A percentile compares a stretch with the other conserved stretches of the same genome.
Evolutionary conservation across 345 rosid species (phyloP).

Genomic region (Mangifera indica): DNA sequence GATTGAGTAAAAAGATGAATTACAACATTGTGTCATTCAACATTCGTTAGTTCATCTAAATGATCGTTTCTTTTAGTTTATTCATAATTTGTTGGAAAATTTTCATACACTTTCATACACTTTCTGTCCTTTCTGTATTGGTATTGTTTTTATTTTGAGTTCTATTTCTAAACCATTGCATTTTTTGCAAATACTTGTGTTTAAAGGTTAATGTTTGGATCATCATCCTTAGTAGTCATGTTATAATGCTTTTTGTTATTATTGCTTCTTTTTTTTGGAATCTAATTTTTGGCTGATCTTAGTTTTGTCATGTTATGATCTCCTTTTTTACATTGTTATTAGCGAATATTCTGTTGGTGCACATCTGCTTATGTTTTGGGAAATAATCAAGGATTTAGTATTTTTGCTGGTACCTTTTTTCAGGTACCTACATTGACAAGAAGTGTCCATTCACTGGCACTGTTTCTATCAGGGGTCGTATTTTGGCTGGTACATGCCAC

Average conservation of each 20-base stretch:
- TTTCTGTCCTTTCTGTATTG: no score
- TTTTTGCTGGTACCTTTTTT: neutral
- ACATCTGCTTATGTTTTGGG: neutral
- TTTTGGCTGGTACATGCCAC: constrained; percentile 90
- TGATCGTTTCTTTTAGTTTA: no score
- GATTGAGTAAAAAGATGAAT: neutral
- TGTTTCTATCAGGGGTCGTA: constrained; percentile 91
- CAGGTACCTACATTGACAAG: constrained; percentile 81
- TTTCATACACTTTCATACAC: no score
- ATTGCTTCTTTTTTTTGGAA: neutral
- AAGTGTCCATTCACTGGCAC: constrained; percentile 90
- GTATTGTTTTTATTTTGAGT: no score
- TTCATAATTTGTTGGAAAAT: no score
- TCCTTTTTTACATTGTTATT: neutral
- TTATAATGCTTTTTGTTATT: neutral
- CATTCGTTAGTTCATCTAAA: neutral
- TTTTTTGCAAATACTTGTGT: no score
- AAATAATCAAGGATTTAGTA: neutral
- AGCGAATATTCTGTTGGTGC: neutral
- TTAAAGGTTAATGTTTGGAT: no score
- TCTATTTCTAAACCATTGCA: no score
- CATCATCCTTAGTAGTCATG: no score
- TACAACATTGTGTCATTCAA: neutral
- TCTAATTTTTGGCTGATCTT: neutral
- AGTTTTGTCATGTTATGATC: neutral